Evolutionary conservation across 2,329 filamentous ascomycete genomes (phyloP).

Genomic region (Alternaria ventricosa): DNA sequence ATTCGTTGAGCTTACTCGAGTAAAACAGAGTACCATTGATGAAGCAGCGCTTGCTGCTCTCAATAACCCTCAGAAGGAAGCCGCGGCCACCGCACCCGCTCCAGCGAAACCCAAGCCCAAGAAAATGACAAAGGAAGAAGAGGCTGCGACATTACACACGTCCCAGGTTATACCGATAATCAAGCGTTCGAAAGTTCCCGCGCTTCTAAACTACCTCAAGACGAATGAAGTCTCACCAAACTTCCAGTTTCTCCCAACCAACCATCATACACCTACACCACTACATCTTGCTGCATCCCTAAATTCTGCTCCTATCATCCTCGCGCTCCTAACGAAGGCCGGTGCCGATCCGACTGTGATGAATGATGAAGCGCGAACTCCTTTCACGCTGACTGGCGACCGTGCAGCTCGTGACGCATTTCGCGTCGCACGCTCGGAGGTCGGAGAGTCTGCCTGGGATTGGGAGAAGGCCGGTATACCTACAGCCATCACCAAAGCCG

Average conservation of each 20-base stretch:
- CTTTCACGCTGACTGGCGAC: conserved; percentile 89
- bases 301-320: conserved; percentile 78
- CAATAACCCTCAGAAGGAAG: conserved; percentile 53
- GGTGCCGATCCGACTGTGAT: conserved; percentile 73
- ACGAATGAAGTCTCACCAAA: conserved; percentile 74
- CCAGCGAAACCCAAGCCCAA: conserved; percentile 57
- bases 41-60: conserved; percentile 65
- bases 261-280: conserved; percentile 80
- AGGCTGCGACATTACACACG: conserved; percentile 81
- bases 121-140: conserved; percentile 81
- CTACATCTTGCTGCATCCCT: conserved; percentile 86
- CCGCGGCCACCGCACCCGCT: conserved; percentile 43
- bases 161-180: conserved; percentile 87
- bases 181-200: conserved; percentile 87
- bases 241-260: conserved; percentile 76
- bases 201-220: conserved; percentile 81
- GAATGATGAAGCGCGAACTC: conserved; percentile 73
- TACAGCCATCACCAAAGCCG: conserved; percentile 69
- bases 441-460: conserved; percentile 77
- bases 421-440: conserved; percentile 80
- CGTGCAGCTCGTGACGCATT: conserved; percentile 88
- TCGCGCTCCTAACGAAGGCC: conserved; percentile 76
- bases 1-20: conserved; percentile 89
- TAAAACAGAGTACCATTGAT: conserved; percentile 82
- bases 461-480: conserved; percentile 83